phyloP scores from a whole-genome alignment of 768 basidiomycete species.

The Mycena capillaripes region DNA sequence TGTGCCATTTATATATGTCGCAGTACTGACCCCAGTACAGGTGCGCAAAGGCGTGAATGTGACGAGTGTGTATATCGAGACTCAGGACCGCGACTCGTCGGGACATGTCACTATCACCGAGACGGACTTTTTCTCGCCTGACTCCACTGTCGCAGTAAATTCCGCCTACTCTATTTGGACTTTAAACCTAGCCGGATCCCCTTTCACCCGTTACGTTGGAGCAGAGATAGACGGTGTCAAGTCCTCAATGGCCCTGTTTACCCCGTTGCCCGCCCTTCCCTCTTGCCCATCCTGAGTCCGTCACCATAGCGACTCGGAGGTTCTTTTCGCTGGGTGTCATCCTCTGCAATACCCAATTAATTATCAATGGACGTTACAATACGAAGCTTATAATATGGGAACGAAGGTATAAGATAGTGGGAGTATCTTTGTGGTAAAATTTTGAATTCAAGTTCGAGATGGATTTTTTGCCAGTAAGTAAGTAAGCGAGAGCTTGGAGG shows the following conservation, averaged over 20 bases:
- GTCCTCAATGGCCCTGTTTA: conserved; percentile 14
- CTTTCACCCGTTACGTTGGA: conserved; percentile 17
- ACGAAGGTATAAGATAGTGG: conserved; percentile 19
- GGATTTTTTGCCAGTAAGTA: conserved; percentile 16
- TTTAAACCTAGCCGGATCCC: conserved; percentile 6
- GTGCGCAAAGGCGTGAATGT: conserved; percentile 19
- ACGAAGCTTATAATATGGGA: conserved; percentile 21
- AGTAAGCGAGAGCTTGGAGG: conserved; percentile 18
- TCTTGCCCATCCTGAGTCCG: conserved; percentile 14
- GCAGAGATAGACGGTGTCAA: conserved; percentile 19
- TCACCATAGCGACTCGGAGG: conserved; percentile 2
- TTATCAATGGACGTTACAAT: conserved; percentile 10
- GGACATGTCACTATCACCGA: not conserved
- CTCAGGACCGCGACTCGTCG: conserved; percentile 1
- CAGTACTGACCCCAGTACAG: conserved; percentile 11
- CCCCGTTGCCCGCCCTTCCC: conserved; percentile 16
- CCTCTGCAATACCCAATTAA: conserved; percentile 17
- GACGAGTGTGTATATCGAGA: conserved; percentile 20
- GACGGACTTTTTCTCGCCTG: conserved; percentile 7
- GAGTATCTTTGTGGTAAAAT: conserved; percentile 3
- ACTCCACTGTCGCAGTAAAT: conserved; percentile 5
- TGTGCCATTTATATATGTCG: conserved; percentile 1
- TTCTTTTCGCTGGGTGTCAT: conserved; percentile 14
- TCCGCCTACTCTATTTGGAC: conserved; percentile 24
- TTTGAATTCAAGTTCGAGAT: conserved; percentile 15